Base-by-base conservation (phyloP, 106 monocot genomes). In the Gastrodia elata region DNA sequence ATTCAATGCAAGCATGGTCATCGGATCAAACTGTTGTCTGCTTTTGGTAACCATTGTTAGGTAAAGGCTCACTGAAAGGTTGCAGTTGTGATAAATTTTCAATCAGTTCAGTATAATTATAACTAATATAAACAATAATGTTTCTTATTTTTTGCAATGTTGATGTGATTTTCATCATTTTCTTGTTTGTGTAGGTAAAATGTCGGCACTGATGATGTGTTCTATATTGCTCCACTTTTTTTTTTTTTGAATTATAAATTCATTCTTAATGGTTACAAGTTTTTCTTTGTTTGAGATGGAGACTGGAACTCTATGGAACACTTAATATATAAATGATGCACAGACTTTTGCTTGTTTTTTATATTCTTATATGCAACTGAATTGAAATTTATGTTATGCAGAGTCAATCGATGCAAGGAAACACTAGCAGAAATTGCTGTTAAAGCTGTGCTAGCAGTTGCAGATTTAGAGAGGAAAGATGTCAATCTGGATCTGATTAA, bases 391-490 rank as follows among this genome's bases (percentile, higher is more conserved):
- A 15, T 68, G 48, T 70, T 33, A 37, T 89, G 71, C 84, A 97
- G 96, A 76, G 92, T 97, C 41, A 90, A 82, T 76, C 92, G 96
- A 38, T 90, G 90, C 57, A 97, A 97, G 75, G 73, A 79, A 2
- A 58, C 48, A 14, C 48, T 97, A 74, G 96, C 96, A 35, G 96
- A 87, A 74, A 92, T 97, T 76, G 92, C 96, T 78, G 92, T 97
- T 28, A 88, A 92, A 76, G 96, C 96, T 30, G 96, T 97, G 49
- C 81, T 97, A 42, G 87, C 96, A 24, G 92, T 97, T 77, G 96
- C 92, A 2, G 96, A 97, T 81, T 84, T 97, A 43, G 96, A 92
- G 73, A 87, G 96, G 71, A 97, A 92, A 76, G 96, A 97, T 84
- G 90, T 97, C 11, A 89, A 90, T 72, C 82, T 97, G 73, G 96